Evolutionary conservation across 1,139 yeast species (phyloP).

Genomic region (Blastobotrys elegans): DNA sequence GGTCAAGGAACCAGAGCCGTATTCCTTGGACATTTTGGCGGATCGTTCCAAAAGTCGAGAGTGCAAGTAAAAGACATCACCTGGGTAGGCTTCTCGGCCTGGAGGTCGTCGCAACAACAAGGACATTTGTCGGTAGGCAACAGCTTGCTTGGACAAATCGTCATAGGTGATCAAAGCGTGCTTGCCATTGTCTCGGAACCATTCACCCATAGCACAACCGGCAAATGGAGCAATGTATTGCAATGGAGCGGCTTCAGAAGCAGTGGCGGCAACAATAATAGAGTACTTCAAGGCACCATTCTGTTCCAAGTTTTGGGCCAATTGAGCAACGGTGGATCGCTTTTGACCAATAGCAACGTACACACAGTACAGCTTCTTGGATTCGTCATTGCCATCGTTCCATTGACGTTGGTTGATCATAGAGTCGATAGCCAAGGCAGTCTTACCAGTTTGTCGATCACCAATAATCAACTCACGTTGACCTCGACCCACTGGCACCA

Average conservation of each 20-base stretch:
- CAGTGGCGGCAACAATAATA: constrained; percentile 98
- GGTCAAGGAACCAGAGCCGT: constrained; percentile 93
- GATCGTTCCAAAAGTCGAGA: constrained; percentile 96
- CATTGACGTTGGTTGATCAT: constrained; percentile 99
- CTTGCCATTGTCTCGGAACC: constrained; percentile 99
- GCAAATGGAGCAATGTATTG: constrained; percentile 99
- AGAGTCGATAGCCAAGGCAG: constrained; percentile 98
- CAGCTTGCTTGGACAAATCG: constrained; percentile 99
- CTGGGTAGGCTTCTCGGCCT: constrained; percentile 96
- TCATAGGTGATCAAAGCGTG: constrained; percentile 97
- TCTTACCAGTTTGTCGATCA: constrained; percentile 99
- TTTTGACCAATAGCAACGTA: constrained; percentile 99
- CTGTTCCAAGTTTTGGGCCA: constrained; percentile 98
- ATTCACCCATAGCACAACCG: constrained; percentile 99
- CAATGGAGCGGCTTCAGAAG: constrained; percentile 99
- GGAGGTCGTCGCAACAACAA: constrained; percentile 97
- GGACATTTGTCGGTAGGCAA: constrained; percentile 99
- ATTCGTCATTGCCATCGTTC: constrained; percentile 92
- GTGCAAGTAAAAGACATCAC: constrained; percentile 96
- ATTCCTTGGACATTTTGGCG: constrained; percentile 87
- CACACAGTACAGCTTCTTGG: constrained; percentile 98
- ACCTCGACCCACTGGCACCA: constrained; percentile 99
- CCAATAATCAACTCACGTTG: constrained; percentile 99
- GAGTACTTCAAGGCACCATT: constrained; percentile 97
- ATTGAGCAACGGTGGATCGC: constrained; percentile 99